phyloP scores from a whole-genome alignment of 192 early-diverging fungal species.

The Backusella morwellensis region DNA sequence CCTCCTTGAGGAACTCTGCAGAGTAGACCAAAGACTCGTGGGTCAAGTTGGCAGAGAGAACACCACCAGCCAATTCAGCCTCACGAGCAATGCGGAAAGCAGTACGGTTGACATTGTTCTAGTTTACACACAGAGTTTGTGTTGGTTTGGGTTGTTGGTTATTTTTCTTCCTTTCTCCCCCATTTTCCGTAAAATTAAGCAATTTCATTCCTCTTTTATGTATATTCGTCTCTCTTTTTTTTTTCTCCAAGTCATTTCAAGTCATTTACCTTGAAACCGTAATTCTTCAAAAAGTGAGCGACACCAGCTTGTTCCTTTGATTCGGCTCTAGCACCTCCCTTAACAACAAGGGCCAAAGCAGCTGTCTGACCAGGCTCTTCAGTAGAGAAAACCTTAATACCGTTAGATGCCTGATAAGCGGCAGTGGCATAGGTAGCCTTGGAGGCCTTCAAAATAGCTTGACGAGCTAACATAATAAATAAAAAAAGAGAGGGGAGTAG shows the following conservation, averaged over 20 bases:
- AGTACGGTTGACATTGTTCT: constrained; percentile 82
- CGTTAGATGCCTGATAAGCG: constrained; percentile 44
- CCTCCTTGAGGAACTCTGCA: constrained; percentile 87
- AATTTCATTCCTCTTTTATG: not conserved
- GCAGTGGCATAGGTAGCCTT: constrained; percentile 55
- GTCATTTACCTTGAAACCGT: constrained; percentile 74
- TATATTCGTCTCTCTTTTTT: not conserved
- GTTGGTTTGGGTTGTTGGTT: not conserved
- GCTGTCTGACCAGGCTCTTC: constrained; percentile 72
- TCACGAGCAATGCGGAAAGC: constrained; percentile 87
- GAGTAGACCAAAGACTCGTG: constrained; percentile 84
- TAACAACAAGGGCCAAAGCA: constrained; percentile 82
- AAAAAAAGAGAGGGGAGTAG: constrained; percentile 16
- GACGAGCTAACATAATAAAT: constrained; percentile 42
- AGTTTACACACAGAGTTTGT: not conserved
- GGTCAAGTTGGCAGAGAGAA: constrained; percentile 74
- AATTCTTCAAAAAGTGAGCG: constrained; percentile 90
- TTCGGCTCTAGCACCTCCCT: constrained; percentile 87
- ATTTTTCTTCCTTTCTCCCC: not conserved
- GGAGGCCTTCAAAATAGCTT: constrained; percentile 48
- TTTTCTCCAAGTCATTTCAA: not conserved
- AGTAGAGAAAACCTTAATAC: constrained; percentile 63
- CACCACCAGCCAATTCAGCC: constrained; percentile 87
- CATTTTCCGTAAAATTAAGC: not conserved
- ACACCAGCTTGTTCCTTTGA: constrained; percentile 68